phyloP scores from a whole-genome alignment of 75 land plant species.

The Chamaecyparis obtusa region DNA sequence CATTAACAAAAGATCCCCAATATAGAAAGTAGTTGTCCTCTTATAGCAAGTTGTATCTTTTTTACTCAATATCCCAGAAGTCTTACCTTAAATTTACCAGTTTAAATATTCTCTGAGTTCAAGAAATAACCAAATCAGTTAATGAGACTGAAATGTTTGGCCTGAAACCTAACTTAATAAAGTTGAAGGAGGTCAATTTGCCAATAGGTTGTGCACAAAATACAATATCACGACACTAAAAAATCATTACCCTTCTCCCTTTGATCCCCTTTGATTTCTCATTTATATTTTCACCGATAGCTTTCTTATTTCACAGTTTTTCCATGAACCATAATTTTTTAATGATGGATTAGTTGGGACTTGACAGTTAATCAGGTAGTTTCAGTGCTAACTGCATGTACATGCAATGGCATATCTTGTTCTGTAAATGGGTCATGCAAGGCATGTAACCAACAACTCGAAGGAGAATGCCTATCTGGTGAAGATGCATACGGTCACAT shows the following conservation, averaged over 20 bases:
- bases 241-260: neutral
- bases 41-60: neutral
- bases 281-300: neutral
- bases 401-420: constrained; percentile 30
- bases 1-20: neutral
- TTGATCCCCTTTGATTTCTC: neutral
- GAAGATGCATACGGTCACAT: constrained; percentile 37
- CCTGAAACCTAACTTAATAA: neutral
- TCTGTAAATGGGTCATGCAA: constrained; percentile 22
- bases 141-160: neutral
- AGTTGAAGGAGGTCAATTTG: neutral
- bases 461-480: constrained; percentile 27
- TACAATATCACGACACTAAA: neutral
- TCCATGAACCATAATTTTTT: neutral
- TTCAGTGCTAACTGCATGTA: constrained; percentile 18
- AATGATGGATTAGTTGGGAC: neutral
- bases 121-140: no score
- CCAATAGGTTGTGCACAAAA: neutral
- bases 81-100: neutral
- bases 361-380: constrained; percentile 30
- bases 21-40: neutral
- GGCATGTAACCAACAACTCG: constrained; percentile 21
- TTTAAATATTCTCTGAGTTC: no score
- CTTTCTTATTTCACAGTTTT: neutral
- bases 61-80: neutral